phyloP scores from a whole-genome alignment of 768 basidiomycete genomes.

The Galerina marginata region DNA sequence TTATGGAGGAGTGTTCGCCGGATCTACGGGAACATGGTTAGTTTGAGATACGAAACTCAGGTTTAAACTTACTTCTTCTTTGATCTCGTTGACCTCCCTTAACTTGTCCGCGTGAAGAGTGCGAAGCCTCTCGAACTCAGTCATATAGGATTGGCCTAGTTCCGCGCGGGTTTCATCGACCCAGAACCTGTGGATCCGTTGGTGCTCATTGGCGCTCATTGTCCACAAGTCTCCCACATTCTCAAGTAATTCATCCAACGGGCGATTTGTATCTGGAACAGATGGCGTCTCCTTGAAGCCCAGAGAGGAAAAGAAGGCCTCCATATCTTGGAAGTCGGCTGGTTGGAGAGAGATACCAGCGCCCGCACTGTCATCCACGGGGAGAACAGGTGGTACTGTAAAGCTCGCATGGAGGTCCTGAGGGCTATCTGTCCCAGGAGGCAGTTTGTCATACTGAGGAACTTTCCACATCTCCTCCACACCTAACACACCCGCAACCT shows the following conservation, averaged over 20 bases:
- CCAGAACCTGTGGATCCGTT: conserved; percentile 52
- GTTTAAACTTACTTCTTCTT: conserved; percentile 55
- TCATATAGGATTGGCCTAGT: conserved; percentile 20
- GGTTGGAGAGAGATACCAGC: background rate
- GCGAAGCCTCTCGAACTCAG: conserved; percentile 50
- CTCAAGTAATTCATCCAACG: conserved; percentile 41
- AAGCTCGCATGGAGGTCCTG: background rate
- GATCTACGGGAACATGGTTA: conserved; percentile 40
- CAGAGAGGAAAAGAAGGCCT: conserved; percentile 20
- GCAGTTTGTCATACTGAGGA: background rate
- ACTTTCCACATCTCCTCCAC: conserved; percentile 10
- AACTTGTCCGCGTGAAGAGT: conserved; percentile 36
- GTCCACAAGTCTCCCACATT: conserved; percentile 51
- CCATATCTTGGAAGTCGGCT: conserved; percentile 7
- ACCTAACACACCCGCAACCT: background rate
- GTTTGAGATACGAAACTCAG: background rate
- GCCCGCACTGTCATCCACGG: background rate
- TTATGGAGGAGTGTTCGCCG: conserved; percentile 57
- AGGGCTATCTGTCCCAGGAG: background rate
- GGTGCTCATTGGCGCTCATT: conserved; percentile 57
- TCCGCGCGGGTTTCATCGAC: conserved; percentile 41
- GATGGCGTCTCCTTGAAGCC: conserved; percentile 41
- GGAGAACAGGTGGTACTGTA: too few relatives aligned
- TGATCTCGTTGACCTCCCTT: conserved; percentile 48
- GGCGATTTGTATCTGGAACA: conserved; percentile 41